Evolutionary conservation across 78 protist genomes (phyloP), one percentile per base, ranked within the genome.

Genomic region (Dictyostelium capitatum): DNA sequence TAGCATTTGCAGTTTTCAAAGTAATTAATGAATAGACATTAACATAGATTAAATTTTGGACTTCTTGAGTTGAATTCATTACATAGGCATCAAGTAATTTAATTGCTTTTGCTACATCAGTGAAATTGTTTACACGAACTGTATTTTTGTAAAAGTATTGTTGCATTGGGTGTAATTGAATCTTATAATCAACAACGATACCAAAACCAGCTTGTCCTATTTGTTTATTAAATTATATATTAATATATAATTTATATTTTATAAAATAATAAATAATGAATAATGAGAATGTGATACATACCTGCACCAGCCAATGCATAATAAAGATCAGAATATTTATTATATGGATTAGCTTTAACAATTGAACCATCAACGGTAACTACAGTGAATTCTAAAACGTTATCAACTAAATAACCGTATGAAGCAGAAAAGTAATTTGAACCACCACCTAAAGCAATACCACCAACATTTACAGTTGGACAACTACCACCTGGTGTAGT

Each of bases 401-500:
- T 75, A 30, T 85, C 92, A 20, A 32, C 43, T 14, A 30, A 14
- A 46, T 75, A 85, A 14, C 92, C 92, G 28, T 28, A 85, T 17
- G 23, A 23, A 10, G 78, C 64, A 4, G 83, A 20, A 0, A 85
- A 51, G 20, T 75, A 85, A 23, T 85, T 85, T 5, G 83, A 64
- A 14, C 92, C 92, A 17, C 92, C 92, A 17, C 83, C 92, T 0
- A 48, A 14, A 3, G 50, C 47, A 23, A 85, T 15, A 57, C 82
- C 92, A 57, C 82, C 92, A 46, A 30, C 20, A 25, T 37, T 37
- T 10, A 85, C 92, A 23, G 83, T 74, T 43, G 92, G 92, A 75
- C 92, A 85, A 9, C 78, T 32, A 10, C 92, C 92, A 30, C 67
- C 92, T 11, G 92, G 37, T 11, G 77, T 72, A n/a, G 72, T 83